Conservation (phyloP, 768 basidiomycete genomes). For the Mycena indigotica region DNA sequence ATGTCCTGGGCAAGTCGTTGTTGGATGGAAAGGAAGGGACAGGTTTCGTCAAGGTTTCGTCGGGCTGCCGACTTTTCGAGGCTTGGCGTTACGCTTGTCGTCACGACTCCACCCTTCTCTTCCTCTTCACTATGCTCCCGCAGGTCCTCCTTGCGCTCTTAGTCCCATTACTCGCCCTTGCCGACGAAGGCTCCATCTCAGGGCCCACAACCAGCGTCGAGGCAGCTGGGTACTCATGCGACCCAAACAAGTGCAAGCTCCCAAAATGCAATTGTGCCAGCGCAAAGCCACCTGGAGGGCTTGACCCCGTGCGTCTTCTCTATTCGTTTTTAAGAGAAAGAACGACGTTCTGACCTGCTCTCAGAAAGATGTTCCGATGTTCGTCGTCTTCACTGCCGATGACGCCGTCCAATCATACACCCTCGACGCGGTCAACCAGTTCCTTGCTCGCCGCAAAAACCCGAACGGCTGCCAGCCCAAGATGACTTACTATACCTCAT, state of each 20-base stretch:
- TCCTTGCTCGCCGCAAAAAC: slow-evolving; percentile 72
- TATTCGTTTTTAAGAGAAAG: background rate
- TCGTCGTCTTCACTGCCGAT: slow-evolving; percentile 54
- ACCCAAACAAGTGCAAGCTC: slow-evolving; percentile 48
- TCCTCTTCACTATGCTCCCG: background rate
- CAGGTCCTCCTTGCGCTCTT: slow-evolving; percentile 6
- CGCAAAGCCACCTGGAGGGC: slow-evolving; percentile 52
- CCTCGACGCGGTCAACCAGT: slow-evolving; percentile 70
- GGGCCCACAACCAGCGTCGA: slow-evolving; percentile 41
- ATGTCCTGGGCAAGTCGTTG: background rate
- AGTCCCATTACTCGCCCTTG: slow-evolving; percentile 16
- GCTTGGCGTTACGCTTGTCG: background rate
- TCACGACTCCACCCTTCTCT: background rate
- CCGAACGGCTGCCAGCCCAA: slow-evolving; percentile 75
- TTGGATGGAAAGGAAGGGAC: background rate
- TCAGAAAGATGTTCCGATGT: slow-evolving; percentile 44
- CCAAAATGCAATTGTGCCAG: slow-evolving; percentile 56
- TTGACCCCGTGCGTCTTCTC: slow-evolving; percentile 39
- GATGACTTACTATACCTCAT: slow-evolving; percentile 76
- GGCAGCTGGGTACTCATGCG: slow-evolving; percentile 56
- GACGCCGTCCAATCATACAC: slow-evolving; percentile 81
- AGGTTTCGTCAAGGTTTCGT: no score
- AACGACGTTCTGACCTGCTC: background rate
- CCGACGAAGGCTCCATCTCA: slow-evolving; percentile 37
- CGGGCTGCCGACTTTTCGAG: no score